Conservation (phyloP, 192 early-diverging fungal species). For the Geranomyces michiganensis region DNA sequence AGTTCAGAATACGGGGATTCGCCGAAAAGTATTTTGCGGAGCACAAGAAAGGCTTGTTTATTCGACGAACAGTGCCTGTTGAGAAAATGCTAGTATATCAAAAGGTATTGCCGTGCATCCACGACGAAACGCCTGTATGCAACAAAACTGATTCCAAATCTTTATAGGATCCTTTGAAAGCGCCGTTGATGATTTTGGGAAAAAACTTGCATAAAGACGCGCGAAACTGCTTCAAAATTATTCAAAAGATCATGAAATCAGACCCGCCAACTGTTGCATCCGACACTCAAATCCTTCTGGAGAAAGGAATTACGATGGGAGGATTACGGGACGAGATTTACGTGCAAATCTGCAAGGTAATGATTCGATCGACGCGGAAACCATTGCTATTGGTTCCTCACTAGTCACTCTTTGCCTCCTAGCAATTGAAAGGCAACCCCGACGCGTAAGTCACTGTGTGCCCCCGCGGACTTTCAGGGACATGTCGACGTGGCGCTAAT, state of each 20-base stretch:
- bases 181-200: constrained; percentile 81
- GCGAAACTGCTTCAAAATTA: constrained; percentile 77
- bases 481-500: too few species aligned
- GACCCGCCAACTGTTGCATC: constrained; percentile 44
- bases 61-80: constrained; percentile 82
- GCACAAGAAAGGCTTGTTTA: constrained; percentile 84
- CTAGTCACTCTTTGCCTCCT: neutral
- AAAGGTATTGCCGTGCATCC: constrained; percentile 47
- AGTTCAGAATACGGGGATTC: constrained; percentile 85
- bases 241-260: constrained; percentile 87
- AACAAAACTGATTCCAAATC: neutral
- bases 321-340: constrained; percentile 91
- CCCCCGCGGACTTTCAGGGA: too few species aligned
- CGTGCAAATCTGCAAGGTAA: constrained; percentile 85
- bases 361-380: neutral
- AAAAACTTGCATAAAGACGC: constrained; percentile 87
- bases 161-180: constrained; percentile 67
- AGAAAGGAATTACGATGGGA: constrained; percentile 73
- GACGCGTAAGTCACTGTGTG: constrained; percentile 13
- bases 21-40: constrained; percentile 89
- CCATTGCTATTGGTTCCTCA: neutral
- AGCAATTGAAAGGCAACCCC: constrained; percentile 42
- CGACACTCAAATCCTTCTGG: constrained; percentile 78
- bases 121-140: neutral
- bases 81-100: constrained; percentile 85